Base-by-base conservation (phyloP, 129 eudicot genomes). In the Tanacetum coccineum region DNA sequence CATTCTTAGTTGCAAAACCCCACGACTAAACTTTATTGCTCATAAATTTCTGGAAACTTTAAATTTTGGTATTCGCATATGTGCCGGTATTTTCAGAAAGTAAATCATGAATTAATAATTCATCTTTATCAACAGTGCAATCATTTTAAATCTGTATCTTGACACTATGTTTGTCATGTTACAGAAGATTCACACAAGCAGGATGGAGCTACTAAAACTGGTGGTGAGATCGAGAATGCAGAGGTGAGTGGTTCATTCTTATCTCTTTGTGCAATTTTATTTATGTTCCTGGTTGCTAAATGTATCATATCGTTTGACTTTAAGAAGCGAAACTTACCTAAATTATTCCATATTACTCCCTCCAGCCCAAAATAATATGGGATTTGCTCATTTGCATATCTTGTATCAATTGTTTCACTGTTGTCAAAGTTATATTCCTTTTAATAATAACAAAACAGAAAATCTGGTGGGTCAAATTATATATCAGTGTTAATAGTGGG, bases 121-220 rank as follows among this genome's bases (percentile, higher is more conserved):
- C 21, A 64, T 9, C 22, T 9, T 32, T 12, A 32, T 71, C 47
- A 56, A 8, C 11, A 6, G 22, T 32, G 50, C 39, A 44, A 32
- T 4, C 36, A 36, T 25, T 26, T 30, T 50, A 36, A 18, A 20
- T 36, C 17, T 50, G 64, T 53, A 46, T 17, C 12, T 19, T 30
- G 21, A 48, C 44, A 14, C 3, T 1, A 4, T 44, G 8, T 48
- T 67, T 59, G 11, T 49, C 1, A 32, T 59, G 4, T 59, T 20
- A 36, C 68, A 75, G 74, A 75, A 67, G 74, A 75, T 59, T 26
- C 22, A 59, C 63, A 75, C 62, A 75, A 75, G 47, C 68, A 67
- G 26, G 79, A 75, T 49, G 79, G 59, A 55, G 66, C 49, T 64
- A 30, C 68, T 36, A 75, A 75, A 67, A 59, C 79, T 59, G 79